Evolutionary conservation across 225 moss, liverwort and hornwort species (phyloP).

Genomic region (Straminergon stramineum): DNA sequence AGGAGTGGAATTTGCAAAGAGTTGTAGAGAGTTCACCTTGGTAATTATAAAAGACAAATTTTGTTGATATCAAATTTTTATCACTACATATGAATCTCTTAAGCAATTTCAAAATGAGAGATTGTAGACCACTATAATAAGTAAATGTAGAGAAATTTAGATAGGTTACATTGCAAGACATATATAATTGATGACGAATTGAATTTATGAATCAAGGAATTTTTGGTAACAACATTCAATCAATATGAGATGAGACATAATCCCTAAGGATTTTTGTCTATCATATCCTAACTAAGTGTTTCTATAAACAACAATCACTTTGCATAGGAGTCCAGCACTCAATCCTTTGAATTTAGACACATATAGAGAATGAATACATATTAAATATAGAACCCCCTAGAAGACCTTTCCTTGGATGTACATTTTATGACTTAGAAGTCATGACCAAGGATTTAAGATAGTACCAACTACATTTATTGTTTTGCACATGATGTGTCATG

Average conservation of each 20-base stretch:
- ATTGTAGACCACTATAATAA: background rate
- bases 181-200: background rate
- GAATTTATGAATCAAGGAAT: background rate
- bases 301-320: background rate
- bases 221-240: background rate
- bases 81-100: background rate
- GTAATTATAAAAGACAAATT: too few relatives aligned
- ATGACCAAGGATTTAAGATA: rapidly evolving
- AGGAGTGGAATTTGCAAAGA: background rate
- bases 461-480: too few relatives aligned
- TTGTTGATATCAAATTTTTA: background rate
- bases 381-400: too few relatives aligned
- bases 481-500: background rate
- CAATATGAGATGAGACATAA: background rate
- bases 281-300: background rate
- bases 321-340: background rate
- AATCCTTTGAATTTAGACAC: rapidly evolving
- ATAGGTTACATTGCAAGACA: rapidly evolving
- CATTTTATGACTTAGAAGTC: background rate
- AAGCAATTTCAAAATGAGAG: background rate
- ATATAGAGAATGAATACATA: background rate
- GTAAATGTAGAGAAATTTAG: background rate
- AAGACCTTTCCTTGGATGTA: rapidly evolving
- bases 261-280: rapidly evolving
- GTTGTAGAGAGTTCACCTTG: background rate